phyloP scores from a whole-genome alignment of 2,329 filamentous ascomycete genomes.

The Exserohilum rostratum region DNA sequence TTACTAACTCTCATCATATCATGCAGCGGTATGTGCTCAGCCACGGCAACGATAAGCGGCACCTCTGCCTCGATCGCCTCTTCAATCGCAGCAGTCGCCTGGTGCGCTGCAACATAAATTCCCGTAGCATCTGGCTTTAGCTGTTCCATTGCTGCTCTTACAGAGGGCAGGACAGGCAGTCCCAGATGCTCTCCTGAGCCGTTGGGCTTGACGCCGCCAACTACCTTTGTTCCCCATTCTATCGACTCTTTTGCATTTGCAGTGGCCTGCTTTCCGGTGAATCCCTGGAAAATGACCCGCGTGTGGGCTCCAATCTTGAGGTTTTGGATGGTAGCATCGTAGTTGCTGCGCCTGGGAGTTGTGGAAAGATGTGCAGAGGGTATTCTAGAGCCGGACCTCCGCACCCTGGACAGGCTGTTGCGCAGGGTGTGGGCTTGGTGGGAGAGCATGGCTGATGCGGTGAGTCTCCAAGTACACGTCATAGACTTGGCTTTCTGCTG shows the following conservation, averaged over 20 bases:
- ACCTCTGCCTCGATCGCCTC: slow-evolving; percentile 82
- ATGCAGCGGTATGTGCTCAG: slow-evolving; percentile 79
- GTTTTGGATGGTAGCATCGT: slow-evolving; percentile 68
- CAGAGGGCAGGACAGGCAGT: slow-evolving; percentile 72
- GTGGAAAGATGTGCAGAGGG: slow-evolving; percentile 36
- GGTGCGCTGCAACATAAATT: slow-evolving; percentile 79
- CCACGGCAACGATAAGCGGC: slow-evolving; percentile 77
- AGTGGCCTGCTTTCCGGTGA: slow-evolving; percentile 73
- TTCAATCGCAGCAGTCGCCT: slow-evolving; percentile 74
- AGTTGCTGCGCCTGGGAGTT: slow-evolving; percentile 48
- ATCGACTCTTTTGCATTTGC: slow-evolving; percentile 78
- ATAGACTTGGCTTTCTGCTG: slow-evolving; percentile 3
- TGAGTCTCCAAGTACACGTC: slow-evolving; percentile 11
- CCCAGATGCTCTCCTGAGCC: slow-evolving; percentile 74
- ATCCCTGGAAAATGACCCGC: slow-evolving; percentile 72
- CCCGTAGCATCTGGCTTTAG: slow-evolving; percentile 78
- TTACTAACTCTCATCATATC: slow-evolving; percentile 71
- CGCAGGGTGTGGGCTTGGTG: slow-evolving; percentile 18
- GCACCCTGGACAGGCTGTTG: slow-evolving; percentile 9
- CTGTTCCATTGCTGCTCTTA: slow-evolving; percentile 70
- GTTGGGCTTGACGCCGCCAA: slow-evolving; percentile 77
- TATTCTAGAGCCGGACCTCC: slow-evolving; percentile 2
- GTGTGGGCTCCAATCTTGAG: slow-evolving; percentile 71
- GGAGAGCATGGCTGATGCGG: slow-evolving; percentile 19
- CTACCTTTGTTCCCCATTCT: slow-evolving; percentile 78